These are phyloP conservation scores for Hymenoscyphus linearis DNA, from an alignment of 2,329 filamentous ascomycete genomes.

Conservation along the genomic window DNA sequence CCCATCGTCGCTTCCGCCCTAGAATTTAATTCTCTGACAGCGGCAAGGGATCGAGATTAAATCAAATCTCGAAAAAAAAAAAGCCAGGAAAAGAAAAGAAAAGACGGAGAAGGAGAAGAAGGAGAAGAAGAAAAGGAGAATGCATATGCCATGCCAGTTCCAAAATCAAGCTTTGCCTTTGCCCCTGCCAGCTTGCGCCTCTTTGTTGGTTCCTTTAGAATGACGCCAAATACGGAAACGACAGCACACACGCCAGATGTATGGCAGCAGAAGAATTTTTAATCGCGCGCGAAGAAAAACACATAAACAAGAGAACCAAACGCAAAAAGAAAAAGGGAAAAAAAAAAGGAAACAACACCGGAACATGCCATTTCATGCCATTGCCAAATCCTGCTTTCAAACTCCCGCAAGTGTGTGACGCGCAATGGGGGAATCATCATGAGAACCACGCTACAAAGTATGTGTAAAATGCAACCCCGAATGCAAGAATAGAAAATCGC, in stretches of 20 bases:
- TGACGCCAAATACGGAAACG: conserved; percentile 27
- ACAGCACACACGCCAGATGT: conserved; percentile 23
- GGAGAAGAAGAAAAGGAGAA: too few relatives aligned
- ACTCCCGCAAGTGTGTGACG: conserved; percentile 31
- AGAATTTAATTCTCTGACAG: too few relatives aligned
- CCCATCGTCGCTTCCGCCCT: too few relatives aligned
- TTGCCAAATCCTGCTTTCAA: conserved; percentile 26
- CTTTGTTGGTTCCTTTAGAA: conserved; percentile 16
- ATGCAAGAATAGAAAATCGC: conserved; percentile 27
- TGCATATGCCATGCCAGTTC: conserved; percentile 13
- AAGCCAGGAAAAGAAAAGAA: neutral
- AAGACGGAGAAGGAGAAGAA: neutral
- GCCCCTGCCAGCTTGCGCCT: conserved; percentile 29
- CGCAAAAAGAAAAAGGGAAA: conserved; percentile 17
- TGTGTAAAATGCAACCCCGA: conserved; percentile 26
- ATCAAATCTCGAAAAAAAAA: conserved; percentile 2
- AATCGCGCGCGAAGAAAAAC: neutral
- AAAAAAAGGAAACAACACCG: conserved; percentile 23
- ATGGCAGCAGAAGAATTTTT: neutral
- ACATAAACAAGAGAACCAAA: conserved; percentile 14
- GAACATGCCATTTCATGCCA: conserved; percentile 25
- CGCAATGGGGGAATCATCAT: conserved; percentile 32
- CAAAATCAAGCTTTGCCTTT: conserved; percentile 4
- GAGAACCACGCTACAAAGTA: conserved; percentile 31
- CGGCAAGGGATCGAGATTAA: too few relatives aligned